Evolutionary conservation across 371 early-diverging fungal genomes (phyloP).

Genomic region (Mucor sp.): DNA sequence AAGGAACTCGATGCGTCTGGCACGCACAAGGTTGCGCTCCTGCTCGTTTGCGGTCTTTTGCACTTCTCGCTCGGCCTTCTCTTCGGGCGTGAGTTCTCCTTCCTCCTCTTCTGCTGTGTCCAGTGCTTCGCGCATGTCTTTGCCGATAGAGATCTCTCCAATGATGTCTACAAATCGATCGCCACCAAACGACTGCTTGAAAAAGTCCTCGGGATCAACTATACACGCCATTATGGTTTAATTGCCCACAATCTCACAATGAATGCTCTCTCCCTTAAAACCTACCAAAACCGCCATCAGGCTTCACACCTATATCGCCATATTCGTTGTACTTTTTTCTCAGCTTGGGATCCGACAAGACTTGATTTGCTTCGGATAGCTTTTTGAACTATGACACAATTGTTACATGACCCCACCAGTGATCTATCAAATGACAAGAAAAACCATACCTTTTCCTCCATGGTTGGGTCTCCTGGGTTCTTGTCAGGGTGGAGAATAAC

Average conservation of each 20-base stretch:
- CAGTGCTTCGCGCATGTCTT: conserved; percentile 84
- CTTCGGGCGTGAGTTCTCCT: conserved; percentile 49
- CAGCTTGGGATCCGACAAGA: conserved; percentile 80
- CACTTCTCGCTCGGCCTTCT: conserved; percentile 64
- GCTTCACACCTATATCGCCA: conserved; percentile 67
- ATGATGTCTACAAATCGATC: conserved; percentile 93
- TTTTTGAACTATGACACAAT: conserved; percentile 67
- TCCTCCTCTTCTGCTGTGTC: conserved; percentile 61
- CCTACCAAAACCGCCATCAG: conserved; percentile 71
- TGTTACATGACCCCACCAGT: background rate
- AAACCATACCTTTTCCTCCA: conserved; percentile 76
- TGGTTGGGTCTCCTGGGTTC: conserved; percentile 77
- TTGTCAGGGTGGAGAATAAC: conserved; percentile 97
- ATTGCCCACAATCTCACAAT: background rate
- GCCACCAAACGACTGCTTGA: conserved; percentile 94
- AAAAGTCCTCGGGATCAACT: conserved; percentile 93
- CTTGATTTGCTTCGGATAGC: conserved; percentile 92
- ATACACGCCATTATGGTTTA: background rate
- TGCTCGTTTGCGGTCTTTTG: conserved; percentile 36
- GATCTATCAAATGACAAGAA: background rate
- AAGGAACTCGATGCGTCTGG: conserved; percentile 74
- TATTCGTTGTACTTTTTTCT: conserved; percentile 84
- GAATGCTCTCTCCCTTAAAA: background rate
- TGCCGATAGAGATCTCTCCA: conserved; percentile 94
- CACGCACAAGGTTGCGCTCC: conserved; percentile 61